Conservation (phyloP, 352 stramenopile species). For the Blastocystis sp. region DNA sequence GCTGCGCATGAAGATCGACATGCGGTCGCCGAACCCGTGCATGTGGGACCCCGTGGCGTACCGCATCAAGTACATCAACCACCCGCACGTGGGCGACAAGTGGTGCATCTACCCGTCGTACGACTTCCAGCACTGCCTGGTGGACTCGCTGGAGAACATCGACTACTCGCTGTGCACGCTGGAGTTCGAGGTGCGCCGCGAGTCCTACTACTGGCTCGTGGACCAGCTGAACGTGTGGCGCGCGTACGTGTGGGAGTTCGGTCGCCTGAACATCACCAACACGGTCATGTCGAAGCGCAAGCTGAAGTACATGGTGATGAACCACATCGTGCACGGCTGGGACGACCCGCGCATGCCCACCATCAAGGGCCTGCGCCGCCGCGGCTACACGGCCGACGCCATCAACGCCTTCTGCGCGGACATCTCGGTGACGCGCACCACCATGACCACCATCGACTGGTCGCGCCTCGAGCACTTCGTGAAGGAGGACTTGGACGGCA, state of each 20-base stretch:
- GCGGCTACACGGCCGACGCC: conserved; percentile 83
- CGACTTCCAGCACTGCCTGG: conserved; percentile 99
- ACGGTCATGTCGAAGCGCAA: conserved; percentile 97
- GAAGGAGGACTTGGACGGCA: conserved; percentile 77
- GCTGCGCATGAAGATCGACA: conserved; percentile 97
- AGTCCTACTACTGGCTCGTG: conserved; percentile 98
- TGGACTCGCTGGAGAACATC: conserved; percentile 94
- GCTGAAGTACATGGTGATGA: conserved; percentile 88
- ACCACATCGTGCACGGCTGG: conserved; percentile 80
- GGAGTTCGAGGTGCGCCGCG: conserved; percentile 94
- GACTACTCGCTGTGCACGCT: conserved; percentile 99
- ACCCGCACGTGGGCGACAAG: conserved; percentile 92
- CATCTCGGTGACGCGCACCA: conserved; percentile 79
- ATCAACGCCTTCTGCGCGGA: conserved; percentile 85
- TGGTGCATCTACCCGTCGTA: conserved; percentile 99
- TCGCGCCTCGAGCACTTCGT: conserved; percentile 77
- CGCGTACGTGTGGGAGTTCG: conserved; percentile 92
- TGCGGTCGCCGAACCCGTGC: conserved; percentile 93
- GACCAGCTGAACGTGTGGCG: conserved; percentile 82
- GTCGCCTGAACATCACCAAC: conserved; percentile 92
- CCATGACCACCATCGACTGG: conserved; percentile 79
- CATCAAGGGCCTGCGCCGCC: conserved; percentile 85
- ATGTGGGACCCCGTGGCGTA: conserved; percentile 97
- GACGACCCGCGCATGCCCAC: conserved; percentile 94
- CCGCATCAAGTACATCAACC: conserved; percentile 92